Base-by-base conservation (phyloP, 2,329 filamentous ascomycete species). In the Alternaria dauci region DNA sequence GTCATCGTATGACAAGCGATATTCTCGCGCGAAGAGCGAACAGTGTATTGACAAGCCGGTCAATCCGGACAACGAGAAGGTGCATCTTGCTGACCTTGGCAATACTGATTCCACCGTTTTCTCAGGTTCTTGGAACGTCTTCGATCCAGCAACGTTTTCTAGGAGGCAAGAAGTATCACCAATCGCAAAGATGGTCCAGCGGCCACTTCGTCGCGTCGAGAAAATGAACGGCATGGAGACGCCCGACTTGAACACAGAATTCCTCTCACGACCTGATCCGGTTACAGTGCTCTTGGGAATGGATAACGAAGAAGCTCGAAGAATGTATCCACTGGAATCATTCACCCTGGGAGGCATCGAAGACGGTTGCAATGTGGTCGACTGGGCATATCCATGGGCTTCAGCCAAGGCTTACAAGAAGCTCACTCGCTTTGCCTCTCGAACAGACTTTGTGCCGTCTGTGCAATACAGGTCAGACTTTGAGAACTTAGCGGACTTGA, bases 171-270 rank as follows among this genome's bases (percentile, higher is more conserved):
- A 30, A 51, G 16, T 14, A 2, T 8, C n/a, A 8, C 11, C 26
- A 1, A 8, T n/a, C 23, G 3, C n/a, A 18, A n/a, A 28, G 18
- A 18, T 9, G n/a, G n/a, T 7, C 6, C 1, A 16, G 12, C 11
- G 3, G n/a, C n/a, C n/a, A 26, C 44, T 47, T 23, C 26, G 28
- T 23, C 28, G n/a, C 6, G 11, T 23, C 2, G n/a, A 32, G 28
- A 32, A 47, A 11, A 32, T 47, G 18, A 20, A 7, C 0, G 9
- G 30, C 1, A 9, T 18, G 18, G n/a, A 47, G 9, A 30, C 12
- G 16, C 20, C 25, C 16, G 12, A 14, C 4, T 3, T 1, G 1
- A 5, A 47, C 0, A 6, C 0, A 23, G 4, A 8, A 4, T n/a
- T n/a, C 5, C 32, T 20, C 9, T 14, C n/a, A 8, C 44, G 28